Evolutionary conservation across 2,329 filamentous ascomycete genomes (phyloP).

Genomic region (Calonectria pteridis): DNA sequence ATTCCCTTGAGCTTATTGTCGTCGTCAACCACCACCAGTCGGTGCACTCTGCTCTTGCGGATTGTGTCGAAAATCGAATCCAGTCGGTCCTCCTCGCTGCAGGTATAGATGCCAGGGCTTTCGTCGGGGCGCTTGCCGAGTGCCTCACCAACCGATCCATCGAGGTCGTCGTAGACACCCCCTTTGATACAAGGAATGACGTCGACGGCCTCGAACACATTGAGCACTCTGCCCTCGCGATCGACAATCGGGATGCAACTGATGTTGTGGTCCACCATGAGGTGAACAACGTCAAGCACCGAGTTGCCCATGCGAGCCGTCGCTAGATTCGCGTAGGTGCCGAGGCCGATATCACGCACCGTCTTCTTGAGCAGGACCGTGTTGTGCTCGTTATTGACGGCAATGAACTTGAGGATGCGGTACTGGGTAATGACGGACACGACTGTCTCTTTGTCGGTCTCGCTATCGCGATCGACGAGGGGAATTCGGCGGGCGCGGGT

Average conservation of each 20-base stretch:
- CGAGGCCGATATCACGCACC: conserved; percentile 84
- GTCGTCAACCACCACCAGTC: conserved; percentile 93
- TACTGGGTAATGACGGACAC: conserved; percentile 99
- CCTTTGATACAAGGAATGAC: conserved; percentile 97
- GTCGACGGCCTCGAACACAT: conserved; percentile 98
- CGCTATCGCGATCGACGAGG: conserved; percentile 92
- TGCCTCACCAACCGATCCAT: conserved; percentile 88
- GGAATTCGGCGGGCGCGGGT: conserved; percentile 95
- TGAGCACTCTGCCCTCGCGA: conserved; percentile 80
- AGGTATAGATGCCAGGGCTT: conserved; percentile 97
- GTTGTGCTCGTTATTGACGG: conserved; percentile 88
- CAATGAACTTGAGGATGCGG: conserved; percentile 97
- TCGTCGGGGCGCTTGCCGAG: conserved; percentile 89
- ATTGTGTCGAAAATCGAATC: conserved; percentile 98
- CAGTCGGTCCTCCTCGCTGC: conserved; percentile 88
- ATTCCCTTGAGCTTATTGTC: conserved; percentile 87
- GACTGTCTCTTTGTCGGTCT: conserved; percentile 91
- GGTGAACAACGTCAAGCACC: conserved; percentile 93
- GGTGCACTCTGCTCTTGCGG: conserved; percentile 92
- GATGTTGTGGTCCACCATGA: conserved; percentile 93
- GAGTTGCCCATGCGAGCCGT: conserved; percentile 90
- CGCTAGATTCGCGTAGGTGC: conserved; percentile 84
- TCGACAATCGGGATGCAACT: conserved; percentile 96
- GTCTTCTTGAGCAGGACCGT: conserved; percentile 91
- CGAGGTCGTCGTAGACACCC: conserved; percentile 90